Evolutionary conservation across 495 filamentous ascomycete genomes (phyloP), one percentile per base, ranked within the genome.

Genomic region (Aspergillus avenaceus): DNA sequence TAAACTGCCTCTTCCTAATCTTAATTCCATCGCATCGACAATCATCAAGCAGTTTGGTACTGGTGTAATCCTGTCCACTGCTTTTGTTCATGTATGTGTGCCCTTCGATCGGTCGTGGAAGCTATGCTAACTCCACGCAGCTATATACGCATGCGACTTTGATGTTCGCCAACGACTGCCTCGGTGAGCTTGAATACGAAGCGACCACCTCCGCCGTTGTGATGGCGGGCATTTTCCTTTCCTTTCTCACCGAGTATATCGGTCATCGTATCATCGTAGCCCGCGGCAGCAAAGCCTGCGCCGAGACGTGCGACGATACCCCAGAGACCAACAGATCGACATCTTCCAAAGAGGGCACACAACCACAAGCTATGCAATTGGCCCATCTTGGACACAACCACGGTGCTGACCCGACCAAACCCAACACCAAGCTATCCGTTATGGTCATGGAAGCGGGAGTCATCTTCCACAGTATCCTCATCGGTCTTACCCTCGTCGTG

Each of bases 1-100:
- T n/a, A 64, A 66, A 24, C 56, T 70, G 3, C 66, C 62, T 4
- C 63, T 57, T 13, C 50, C 54, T 11, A 53, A 51, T 3, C 51
- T 74, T 43, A 67, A 77, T 27, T 76, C 79, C 41, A 74, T 77
- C 14, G 55, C 78, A 8, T 67, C 59, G 41, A 70, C 61, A 0
- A 31, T 63, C 11, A 70, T 86, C 23, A 81, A 85, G 54, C 85
- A 90, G 49, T 88, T 90, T 49, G 86, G 86, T 5, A 88, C 86
- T 0, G 86, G 86, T 2, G 79, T 89, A 18, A 82, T 90, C 50
- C 73, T 89, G 37, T 74, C 85, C 4, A 90, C 86, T 0, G 84
- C 83, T 12, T 86, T 88, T 46, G 67, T 89, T 16, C 86, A 90
- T 58, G 79, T 84, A 48, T 62, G 74, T 23, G 4, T 8, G 3